Evolutionary conservation across 352 stramenopile genomes (phyloP).

Genomic region (Globisporangium mamillatum): DNA sequence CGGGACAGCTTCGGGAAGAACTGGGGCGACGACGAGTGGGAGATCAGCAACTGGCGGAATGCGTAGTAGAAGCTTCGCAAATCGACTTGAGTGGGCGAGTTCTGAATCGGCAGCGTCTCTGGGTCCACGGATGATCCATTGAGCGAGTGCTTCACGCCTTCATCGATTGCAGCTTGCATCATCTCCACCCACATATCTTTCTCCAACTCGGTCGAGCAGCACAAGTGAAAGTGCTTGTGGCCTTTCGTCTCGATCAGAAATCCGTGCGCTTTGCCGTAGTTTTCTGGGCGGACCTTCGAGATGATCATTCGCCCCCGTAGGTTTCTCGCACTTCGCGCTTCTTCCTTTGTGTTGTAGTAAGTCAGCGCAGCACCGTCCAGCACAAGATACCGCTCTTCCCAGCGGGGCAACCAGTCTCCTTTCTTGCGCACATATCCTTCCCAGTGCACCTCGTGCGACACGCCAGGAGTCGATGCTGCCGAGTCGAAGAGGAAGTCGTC

Average conservation of each 20-base stretch:
- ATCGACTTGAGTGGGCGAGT: constrained; percentile 77
- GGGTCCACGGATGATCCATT: constrained; percentile 26
- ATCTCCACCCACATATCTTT: constrained; percentile 92
- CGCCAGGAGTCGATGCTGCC: constrained; percentile 30
- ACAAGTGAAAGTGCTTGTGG: constrained; percentile 88
- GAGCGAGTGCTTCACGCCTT: constrained; percentile 41
- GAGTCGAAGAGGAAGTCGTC: constrained; percentile 34
- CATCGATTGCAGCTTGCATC: constrained; percentile 88
- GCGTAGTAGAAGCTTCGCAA: constrained; percentile 85
- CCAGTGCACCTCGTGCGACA: constrained; percentile 81
- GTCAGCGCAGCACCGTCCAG: constrained; percentile 78
- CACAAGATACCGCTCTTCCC: constrained; percentile 87
- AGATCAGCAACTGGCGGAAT: constrained; percentile 86
- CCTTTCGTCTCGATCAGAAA: constrained; percentile 87
- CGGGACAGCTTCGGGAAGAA: constrained; percentile 87
- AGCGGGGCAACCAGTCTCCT: constrained; percentile 88
- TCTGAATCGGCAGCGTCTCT: constrained; percentile 35
- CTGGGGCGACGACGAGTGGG: constrained; percentile 83
- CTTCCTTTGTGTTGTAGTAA: constrained; percentile 88
- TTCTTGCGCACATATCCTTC: constrained; percentile 89
- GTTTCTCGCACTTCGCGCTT: constrained; percentile 76
- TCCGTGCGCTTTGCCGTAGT: constrained; percentile 86
- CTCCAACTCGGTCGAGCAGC: constrained; percentile 82
- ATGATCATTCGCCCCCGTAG: constrained; percentile 82
- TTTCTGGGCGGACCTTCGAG: constrained; percentile 74